Percentiles rank a stretch among this genome's conserved stretches.
phyloP scores from a whole-genome alignment of 1,284 basidiomycete genomes.

The Tilletia horrida region DNA sequence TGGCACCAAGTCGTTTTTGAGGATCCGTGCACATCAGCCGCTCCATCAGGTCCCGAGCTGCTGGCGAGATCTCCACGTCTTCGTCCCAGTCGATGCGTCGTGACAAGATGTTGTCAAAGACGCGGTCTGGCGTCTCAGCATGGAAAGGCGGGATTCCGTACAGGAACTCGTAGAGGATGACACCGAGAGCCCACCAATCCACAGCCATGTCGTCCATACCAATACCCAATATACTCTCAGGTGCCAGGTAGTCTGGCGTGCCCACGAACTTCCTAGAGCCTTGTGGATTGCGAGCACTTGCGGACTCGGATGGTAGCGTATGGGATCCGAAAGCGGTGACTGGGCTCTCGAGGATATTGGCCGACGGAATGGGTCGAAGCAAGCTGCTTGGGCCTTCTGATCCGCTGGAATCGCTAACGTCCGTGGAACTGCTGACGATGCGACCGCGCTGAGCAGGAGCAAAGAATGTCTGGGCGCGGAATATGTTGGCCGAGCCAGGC shows the following conservation, averaged over 20 bases:
- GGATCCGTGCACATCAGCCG: slow-evolving; percentile 80
- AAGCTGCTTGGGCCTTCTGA: slow-evolving; percentile 27
- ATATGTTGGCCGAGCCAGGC: slow-evolving; percentile 17
- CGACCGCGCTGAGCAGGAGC: slow-evolving; percentile 32
- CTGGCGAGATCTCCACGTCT: slow-evolving; percentile 77
- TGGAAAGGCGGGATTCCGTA: slow-evolving; percentile 98
- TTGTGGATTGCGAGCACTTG: slow-evolving; percentile 18
- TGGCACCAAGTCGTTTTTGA: slow-evolving; percentile 72
- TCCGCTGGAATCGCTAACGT: slow-evolving; percentile 43
- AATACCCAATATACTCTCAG: slow-evolving; percentile 91
- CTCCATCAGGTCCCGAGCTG: slow-evolving; percentile 88
- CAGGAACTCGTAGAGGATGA: slow-evolving; percentile 96
- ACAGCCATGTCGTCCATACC: slow-evolving; percentile 92
- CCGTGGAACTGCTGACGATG: slow-evolving; percentile 39
- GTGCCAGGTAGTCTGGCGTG: slow-evolving; percentile 93
- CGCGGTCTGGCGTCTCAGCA: slow-evolving; percentile 90
- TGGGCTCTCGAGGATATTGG: slow-evolving; percentile 38
- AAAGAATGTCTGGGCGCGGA: slow-evolving; percentile 40
- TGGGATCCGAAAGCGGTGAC: slow-evolving; percentile 36
- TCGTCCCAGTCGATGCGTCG: slow-evolving; percentile 94
- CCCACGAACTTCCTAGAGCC: slow-evolving; percentile 75
- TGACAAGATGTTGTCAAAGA: slow-evolving; percentile 98
- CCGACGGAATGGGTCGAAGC: not conserved
- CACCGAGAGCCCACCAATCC: slow-evolving; percentile 99
- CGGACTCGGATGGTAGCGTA: slow-evolving; percentile 33